Evolutionary conservation across 106 monocot species (phyloP), one percentile per base, ranked within the genome.

Genomic region (Narthecium ossifragum): DNA sequence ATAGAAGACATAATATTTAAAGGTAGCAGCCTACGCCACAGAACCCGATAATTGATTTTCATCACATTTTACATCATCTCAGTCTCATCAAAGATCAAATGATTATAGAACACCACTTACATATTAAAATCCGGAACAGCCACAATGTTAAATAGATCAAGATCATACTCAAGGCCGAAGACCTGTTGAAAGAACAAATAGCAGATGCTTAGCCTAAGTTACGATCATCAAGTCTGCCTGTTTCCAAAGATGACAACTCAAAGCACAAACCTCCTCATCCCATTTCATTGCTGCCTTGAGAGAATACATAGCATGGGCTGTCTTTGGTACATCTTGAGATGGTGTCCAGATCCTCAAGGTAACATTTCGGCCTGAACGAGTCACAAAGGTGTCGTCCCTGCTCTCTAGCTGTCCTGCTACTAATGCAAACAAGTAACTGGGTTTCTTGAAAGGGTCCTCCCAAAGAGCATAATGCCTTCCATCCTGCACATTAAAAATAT

Each of bases 61-160:
- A n/a, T n/a, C n/a, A n/a, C n/a, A n/a, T n/a, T n/a, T n/a, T n/a
- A n/a, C n/a, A n/a, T n/a, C n/a, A n/a, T n/a, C n/a, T n/a, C n/a
- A n/a, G n/a, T n/a, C n/a, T n/a, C n/a, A n/a, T n/a, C n/a, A n/a
- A n/a, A n/a, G n/a, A n/a, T n/a, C n/a, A n/a, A n/a, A n/a, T n/a
- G n/a, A n/a, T n/a, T n/a, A n/a, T n/a, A n/a, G n/a, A n/a, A n/a
- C 21, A 40, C 43, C 28, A 57, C 87, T 79, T 79, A 98, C 98
- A 91, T 91, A 66, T 98, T 98, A 68, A 98, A 98, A 76, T 98
- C 98, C 46, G 98, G 98, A 72, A 88, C 98, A 54, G 91, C 98
- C 59, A 98, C 98, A 79, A 98, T 98, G 66, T 98, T 98, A 70
- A 98, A 98, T 34, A 98, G 73, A 78, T 98, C 91, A 50, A 98